Base-by-base conservation (phyloP, 1,284 basidiomycete genomes). In the Blastosporella zonata region DNA sequence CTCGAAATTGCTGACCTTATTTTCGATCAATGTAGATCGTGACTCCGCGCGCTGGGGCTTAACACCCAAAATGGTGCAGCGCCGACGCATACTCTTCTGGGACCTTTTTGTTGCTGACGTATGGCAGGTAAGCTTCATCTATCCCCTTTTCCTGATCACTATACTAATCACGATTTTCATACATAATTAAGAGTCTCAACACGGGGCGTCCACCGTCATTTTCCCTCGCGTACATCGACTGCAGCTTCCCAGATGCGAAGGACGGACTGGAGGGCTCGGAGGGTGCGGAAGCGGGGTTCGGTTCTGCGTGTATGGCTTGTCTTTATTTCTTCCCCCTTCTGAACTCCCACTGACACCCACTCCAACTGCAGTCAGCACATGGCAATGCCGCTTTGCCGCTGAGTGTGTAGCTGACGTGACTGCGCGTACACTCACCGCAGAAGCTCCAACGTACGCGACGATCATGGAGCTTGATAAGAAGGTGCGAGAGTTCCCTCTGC, bases 401-500 rank as follows among this genome's bases (percentile, higher is more conserved):
- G 81, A 87, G 55, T 81, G 79, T 54, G 77, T 86, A 2, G 75
- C 84, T 0, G 80, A 84, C 15, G 81, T 88, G 5, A 76, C 78
- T 0, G 65, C 77, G 3, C 74, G 76, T n/a, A 85, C 83, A 0
- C 67, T 87, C 21, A 81, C 79, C 0, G 75, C 84, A 0, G 77
- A 82, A 50, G 67, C 79, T 3, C 84, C 84, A 0, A 75, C 72
- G 17, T 88, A 87, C 58, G 68, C 77, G 0, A 80, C 77, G 1
- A 82, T 88, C 59, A 79, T 85, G 75, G 86, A 86, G 39, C 72
- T 88, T 3, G 86, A 88, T 65, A 74, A 75, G 18, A 84, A 80
- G 64, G 77, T 88, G 10, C 77, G 82, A 42, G 82, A 87, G 52
- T 84, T 82, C 55, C 72, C 77, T 13, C 65, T 84, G 27, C 78